Conservation (phyloP, 1,284 basidiomycete genomes). For the Anthracocystis walkeri region DNA sequence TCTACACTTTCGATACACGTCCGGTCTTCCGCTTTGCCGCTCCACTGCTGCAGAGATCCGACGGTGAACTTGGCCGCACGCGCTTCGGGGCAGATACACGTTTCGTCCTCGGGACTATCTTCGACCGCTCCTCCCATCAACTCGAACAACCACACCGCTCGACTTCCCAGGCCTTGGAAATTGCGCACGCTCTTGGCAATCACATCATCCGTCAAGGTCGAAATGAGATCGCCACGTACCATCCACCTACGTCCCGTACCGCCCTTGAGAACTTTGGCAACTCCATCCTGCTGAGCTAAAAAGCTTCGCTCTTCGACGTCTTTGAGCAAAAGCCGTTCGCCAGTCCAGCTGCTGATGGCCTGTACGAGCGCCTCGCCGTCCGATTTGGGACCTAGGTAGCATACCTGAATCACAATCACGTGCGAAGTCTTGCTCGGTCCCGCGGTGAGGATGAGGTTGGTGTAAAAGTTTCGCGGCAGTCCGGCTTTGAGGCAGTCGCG, state of each 20-base stretch:
- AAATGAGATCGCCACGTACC: conserved; percentile 72
- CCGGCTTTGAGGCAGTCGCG: conserved; percentile 86
- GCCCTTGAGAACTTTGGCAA: conserved; percentile 85
- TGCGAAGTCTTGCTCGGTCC: conserved; percentile 72
- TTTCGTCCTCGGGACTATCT: conserved; percentile 74
- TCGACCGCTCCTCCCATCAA: conserved; percentile 83
- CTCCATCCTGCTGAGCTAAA: conserved; percentile 86
- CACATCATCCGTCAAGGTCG: conserved; percentile 83
- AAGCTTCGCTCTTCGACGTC: conserved; percentile 90
- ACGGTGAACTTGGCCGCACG: conserved; percentile 84
- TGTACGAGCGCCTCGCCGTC: conserved; percentile 82
- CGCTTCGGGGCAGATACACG: conserved; percentile 80
- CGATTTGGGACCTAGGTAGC: conserved; percentile 79
- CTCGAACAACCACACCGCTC: conserved; percentile 70
- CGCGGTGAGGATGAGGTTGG: conserved; percentile 87
- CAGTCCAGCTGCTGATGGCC: conserved; percentile 86
- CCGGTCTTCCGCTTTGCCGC: conserved; percentile 81
- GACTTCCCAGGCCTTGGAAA: conserved; percentile 79
- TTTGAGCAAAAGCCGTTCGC: conserved; percentile 78
- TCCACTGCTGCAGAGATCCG: conserved; percentile 91
- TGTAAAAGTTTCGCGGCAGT: conserved; percentile 82
- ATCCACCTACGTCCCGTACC: conserved; percentile 73
- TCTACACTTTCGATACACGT: conserved; percentile 83
- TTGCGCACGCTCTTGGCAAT: conserved; percentile 83
- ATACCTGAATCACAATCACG: conserved; percentile 87